phyloP scores from a whole-genome alignment of 139 green algal species.

The Closterium sp. region DNA sequence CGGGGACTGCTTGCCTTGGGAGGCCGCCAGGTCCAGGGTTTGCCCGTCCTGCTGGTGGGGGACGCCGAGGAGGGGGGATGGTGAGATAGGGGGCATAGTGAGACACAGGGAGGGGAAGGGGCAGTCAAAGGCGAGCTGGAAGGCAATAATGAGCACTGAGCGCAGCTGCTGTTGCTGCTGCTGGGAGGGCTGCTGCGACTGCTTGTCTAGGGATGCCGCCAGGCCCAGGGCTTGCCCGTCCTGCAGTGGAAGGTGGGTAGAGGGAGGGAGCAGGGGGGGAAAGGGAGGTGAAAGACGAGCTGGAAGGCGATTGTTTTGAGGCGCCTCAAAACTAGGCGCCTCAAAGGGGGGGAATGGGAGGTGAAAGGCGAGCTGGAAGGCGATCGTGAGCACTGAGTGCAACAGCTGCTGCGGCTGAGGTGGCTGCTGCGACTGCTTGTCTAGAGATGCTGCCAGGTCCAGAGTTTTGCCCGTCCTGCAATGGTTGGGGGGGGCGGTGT shows the following conservation, averaged over 20 bases:
- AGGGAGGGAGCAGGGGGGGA: too few relatives aligned
- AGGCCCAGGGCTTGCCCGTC: conserved; percentile 29
- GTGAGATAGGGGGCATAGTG: too few relatives aligned
- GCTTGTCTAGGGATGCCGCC: conserved; percentile 17
- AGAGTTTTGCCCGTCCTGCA: neutral
- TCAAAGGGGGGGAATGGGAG: too few relatives aligned
- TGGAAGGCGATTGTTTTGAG: conserved; percentile 51
- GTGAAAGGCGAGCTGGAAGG: neutral
- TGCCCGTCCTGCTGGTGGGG: too few relatives aligned
- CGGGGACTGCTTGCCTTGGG: conserved; percentile 25
- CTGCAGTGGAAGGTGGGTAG: too few relatives aligned
- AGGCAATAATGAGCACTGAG: conserved; percentile 50
- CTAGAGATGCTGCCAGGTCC: conserved; percentile 23
- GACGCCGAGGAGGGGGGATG: too few relatives aligned
- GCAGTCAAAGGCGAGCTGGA: conserved; percentile 43
- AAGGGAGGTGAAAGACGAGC: conserved; percentile 19
- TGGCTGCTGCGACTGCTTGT: too few relatives aligned
- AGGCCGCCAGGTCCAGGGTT: conserved; percentile 24
- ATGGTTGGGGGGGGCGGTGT: neutral
- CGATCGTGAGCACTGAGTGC: neutral
- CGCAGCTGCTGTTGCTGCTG: neutral
- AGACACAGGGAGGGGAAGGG: neutral
- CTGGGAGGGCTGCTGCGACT: conserved; percentile 6
- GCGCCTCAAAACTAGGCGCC: neutral
- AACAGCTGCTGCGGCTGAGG: too few relatives aligned